Conservation (phyloP, 2,329 filamentous ascomycete species). For the Talaromyces sp. region DNA sequence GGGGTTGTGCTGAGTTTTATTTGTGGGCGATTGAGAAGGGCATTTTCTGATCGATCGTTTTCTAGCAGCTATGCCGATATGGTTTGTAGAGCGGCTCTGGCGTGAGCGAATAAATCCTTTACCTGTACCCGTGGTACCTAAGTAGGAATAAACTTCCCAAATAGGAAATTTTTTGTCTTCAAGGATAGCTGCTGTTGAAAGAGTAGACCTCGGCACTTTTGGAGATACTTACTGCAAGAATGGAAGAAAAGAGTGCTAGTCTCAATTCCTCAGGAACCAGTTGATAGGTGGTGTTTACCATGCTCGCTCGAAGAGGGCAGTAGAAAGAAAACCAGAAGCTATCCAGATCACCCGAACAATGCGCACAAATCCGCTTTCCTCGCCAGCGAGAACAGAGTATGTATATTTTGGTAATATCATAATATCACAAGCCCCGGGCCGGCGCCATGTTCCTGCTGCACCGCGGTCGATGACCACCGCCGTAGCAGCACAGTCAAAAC, state of each 20-base stretch:
- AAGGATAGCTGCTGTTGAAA: background rate
- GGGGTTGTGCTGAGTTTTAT: constrained; percentile 16
- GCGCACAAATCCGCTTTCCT: too few relatives aligned
- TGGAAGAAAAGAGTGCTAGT: background rate
- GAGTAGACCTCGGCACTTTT: too few relatives aligned
- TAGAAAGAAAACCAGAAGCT: too few relatives aligned
- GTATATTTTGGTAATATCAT: too few relatives aligned
- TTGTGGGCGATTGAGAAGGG: constrained; percentile 17
- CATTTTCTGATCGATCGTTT: constrained; percentile 1
- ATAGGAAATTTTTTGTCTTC: background rate
- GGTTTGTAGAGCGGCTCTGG: background rate
- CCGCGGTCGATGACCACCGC: background rate
- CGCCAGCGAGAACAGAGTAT: too few relatives aligned
- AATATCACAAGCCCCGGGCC: background rate
- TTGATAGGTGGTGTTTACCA: background rate
- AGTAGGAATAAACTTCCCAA: background rate
- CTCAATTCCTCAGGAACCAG: background rate
- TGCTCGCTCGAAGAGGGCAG: background rate
- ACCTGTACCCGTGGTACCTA: background rate
- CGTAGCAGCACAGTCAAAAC: background rate
- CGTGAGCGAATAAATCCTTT: background rate
- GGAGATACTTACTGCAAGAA: background rate
- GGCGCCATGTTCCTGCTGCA: background rate
- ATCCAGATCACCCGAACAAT: too few relatives aligned
- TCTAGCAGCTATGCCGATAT: background rate